Base-by-base conservation (phyloP, 2,329 filamentous ascomycete genomes). In the Aspergillus ibericus region DNA sequence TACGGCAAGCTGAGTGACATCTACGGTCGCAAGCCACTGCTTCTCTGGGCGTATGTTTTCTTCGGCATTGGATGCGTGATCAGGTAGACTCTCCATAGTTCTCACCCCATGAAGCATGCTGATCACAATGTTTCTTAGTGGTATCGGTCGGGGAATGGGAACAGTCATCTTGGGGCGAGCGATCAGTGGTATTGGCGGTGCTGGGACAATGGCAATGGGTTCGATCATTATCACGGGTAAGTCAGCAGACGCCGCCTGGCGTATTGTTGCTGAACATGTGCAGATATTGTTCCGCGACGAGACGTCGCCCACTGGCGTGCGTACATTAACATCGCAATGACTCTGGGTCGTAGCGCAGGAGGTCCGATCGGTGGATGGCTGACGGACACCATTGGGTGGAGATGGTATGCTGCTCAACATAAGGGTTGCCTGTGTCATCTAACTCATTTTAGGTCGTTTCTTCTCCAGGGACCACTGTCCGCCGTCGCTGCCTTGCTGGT, bases 341-440 rank as follows among this genome's bases (percentile, higher is more conserved):
- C 81, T 0, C 76, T 79, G 0, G 82, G 81, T 10, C 73, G 81
- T 10, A 80, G 77, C 58, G 71, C 80, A 20, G 83, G 83, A 32
- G 83, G 82, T 1, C 81, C 83, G 0, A 56, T 88, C 0, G 87
- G 87, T 1, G 87, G 87, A 2, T 83, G 79, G 66, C 70, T 89
- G 1, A 82, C 85, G 1, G 85, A 89, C 62, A 80, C 81, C 0
- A 78, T 89, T 12, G 87, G 87, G 15, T 90, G 87, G 87, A 76
- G 87, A 71, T 88, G 85, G 85, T 84, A 61, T 1, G 59, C 38
- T 35, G 6, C 12, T 10, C 1, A 32, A 32, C 29, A 32, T 10
- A 32, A 32, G 3, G 9, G 8, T 46, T 10, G 22, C 36, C n/a
- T 5, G 9, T 2, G 1, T 1, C 13, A 4, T 15, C 10, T 18